A percentile compares a stretch with the other conserved stretches of the same genome.
phyloP scores from a whole-genome alignment of 2,329 filamentous ascomycete genomes.

The Pleoardoris graminearum region DNA sequence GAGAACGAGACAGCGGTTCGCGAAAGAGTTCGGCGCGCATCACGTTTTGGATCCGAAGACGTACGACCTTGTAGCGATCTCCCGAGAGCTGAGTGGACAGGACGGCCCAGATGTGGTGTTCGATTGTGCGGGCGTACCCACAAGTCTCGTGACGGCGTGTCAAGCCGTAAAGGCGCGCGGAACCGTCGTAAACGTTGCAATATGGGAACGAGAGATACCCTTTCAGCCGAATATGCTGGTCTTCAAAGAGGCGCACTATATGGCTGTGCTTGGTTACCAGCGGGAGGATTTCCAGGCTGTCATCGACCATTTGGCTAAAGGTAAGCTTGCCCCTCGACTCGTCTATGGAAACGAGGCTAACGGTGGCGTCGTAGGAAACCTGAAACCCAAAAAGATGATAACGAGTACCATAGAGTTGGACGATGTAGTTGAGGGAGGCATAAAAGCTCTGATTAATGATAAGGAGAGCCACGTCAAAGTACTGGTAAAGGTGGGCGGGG shows the following conservation, averaged over 20 bases:
- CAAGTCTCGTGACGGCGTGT: conserved; percentile 49
- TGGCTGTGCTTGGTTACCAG: conserved; percentile 56
- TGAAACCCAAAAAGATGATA: conserved; percentile 63
- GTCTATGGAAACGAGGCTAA: not conserved
- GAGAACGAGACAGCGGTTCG: conserved; percentile 55
- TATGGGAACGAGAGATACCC: conserved; percentile 62
- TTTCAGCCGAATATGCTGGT: conserved; percentile 60
- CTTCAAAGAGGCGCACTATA: conserved; percentile 57
- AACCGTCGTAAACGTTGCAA: conserved; percentile 65
- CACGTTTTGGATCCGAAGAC: conserved; percentile 57
- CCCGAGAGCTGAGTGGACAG: conserved; percentile 53
- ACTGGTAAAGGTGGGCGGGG: conserved; percentile 53
- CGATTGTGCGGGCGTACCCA: conserved; percentile 64
- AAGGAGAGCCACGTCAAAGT: conserved; percentile 68
- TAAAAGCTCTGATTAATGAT: conserved; percentile 60
- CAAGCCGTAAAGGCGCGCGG: conserved; percentile 57
- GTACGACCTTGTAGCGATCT: conserved; percentile 54
- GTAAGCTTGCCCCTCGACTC: conserved; percentile 22
- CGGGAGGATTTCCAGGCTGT: conserved; percentile 61
- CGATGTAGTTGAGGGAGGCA: conserved; percentile 60
- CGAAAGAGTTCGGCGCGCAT: conserved; percentile 59
- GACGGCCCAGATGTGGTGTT: conserved; percentile 63
- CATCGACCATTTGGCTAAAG: conserved; percentile 54
- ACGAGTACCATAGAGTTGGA: conserved; percentile 61
- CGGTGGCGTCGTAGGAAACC: conserved; percentile 42